Evolutionary conservation across 306 rosid species (phyloP).

Genomic region (Inga laurina): DNA sequence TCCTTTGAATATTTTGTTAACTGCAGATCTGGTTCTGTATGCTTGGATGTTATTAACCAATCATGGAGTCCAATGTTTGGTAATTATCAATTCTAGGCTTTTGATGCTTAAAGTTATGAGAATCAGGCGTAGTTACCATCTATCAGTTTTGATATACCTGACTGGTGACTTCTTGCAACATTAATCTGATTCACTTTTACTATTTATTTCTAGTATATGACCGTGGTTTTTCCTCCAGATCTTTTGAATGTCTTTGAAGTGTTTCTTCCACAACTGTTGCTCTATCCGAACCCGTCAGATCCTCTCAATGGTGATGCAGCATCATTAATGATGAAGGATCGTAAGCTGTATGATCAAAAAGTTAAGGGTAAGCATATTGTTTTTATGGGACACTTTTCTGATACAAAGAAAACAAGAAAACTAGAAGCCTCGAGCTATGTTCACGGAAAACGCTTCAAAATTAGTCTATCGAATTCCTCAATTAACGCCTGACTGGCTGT

Average conservation of each 20-base stretch:
- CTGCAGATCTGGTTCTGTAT: constrained; percentile 97
- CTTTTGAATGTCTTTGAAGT: constrained; percentile 94
- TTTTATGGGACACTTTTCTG: not conserved
- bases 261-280: constrained; percentile 96
- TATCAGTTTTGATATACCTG: not conserved
- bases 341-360: constrained; percentile 76
- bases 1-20: constrained; percentile 33
- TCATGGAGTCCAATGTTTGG: constrained; percentile 99
- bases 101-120: constrained; percentile 32
- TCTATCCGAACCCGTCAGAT: constrained; percentile 96
- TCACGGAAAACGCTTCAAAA: not conserved
- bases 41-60: constrained; percentile 97
- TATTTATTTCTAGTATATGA: constrained; percentile 22
- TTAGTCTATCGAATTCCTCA: constrained; percentile 2
- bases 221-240: constrained; percentile 60
- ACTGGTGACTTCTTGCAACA: not conserved
- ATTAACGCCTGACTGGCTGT: constrained; percentile 9
- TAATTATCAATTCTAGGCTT: constrained; percentile 38
- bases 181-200: constrained; percentile 10
- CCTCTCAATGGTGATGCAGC: constrained; percentile 98
- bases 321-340: constrained; percentile 91
- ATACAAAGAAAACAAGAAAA: not conserved
- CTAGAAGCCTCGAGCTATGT: not conserved
- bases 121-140: constrained; percentile 11
- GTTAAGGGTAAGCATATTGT: constrained; percentile 72